Percentiles rank a stretch among this genome's conserved stretches.
Evolutionary conservation across 164 flowering plant genomes (phyloP).

Genomic region (Santalum album): DNA sequence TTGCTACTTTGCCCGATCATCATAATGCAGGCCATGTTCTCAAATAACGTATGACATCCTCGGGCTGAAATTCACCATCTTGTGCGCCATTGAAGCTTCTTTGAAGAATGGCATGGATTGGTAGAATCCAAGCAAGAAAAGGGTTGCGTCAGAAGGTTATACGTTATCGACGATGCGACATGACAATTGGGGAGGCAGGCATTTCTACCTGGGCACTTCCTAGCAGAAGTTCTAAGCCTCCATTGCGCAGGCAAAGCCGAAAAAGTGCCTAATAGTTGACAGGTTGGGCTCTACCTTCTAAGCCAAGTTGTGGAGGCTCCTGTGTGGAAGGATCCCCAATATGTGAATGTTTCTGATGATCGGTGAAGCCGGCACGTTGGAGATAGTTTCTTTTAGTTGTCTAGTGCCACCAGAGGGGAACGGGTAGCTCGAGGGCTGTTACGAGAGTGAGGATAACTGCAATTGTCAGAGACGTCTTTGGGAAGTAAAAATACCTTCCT

Average conservation of each 20-base stretch:
- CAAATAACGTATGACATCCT: neutral
- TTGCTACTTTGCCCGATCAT: neutral
- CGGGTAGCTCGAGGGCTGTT: too few relatives aligned
- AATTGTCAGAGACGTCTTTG: too few relatives aligned
- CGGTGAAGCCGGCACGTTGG: conserved; percentile 20
- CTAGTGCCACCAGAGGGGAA: too few relatives aligned
- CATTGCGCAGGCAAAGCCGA: too few relatives aligned
- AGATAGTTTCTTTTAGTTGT: conserved; percentile 14
- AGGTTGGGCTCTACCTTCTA: conserved; percentile 17
- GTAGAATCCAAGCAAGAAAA: too few relatives aligned
- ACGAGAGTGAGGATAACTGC: too few relatives aligned
- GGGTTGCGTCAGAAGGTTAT: conserved; percentile 16
- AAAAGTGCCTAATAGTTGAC: conserved; percentile 16
- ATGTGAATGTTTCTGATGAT: conserved; percentile 19
- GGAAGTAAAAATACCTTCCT: too few relatives aligned
- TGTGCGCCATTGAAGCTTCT: neutral
- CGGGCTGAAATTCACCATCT: neutral
- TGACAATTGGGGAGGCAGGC: too few relatives aligned
- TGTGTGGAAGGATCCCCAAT: conserved; percentile 22
- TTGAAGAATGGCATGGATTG: neutral
- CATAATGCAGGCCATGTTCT: neutral
- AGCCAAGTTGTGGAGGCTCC: conserved; percentile 10
- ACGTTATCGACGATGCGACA: too few relatives aligned
- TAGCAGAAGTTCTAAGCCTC: conserved; percentile 10
- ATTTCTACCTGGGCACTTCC: conserved; percentile 16